Conservation (phyloP, 73 alveolate genomes). For the Stentor roeselii region DNA sequence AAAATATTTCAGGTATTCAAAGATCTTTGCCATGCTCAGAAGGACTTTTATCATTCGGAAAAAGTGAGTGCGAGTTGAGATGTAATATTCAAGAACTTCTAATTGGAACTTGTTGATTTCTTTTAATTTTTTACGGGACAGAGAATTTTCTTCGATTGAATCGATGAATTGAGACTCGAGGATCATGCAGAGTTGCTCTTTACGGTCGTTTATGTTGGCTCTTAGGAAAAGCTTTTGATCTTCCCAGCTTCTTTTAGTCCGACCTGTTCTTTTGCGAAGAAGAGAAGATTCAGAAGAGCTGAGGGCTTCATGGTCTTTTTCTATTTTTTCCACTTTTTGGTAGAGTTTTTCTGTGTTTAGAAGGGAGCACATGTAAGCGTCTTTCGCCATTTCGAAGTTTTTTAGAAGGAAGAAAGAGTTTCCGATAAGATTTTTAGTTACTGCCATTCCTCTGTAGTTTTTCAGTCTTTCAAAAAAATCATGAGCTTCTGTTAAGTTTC, state of each 20-base stretch:
- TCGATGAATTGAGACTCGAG: background rate
- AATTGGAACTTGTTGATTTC: background rate
- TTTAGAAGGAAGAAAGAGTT: background rate
- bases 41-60: background rate
- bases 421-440: conserved; percentile 9
- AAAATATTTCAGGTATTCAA: background rate
- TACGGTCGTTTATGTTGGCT: background rate
- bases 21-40: background rate
- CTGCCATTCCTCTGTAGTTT: conserved; percentile 8
- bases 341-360: background rate
- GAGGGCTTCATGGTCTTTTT: background rate
- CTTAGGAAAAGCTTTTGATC: background rate
- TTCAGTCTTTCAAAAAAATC: conserved; percentile 10
- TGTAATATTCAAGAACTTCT: background rate
- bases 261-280: background rate
- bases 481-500: background rate
- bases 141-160: background rate
- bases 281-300: background rate
- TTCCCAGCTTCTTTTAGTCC: conserved; percentile 8
- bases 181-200: conserved; percentile 5
- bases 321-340: background rate
- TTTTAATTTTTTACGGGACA: background rate
- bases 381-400: background rate
- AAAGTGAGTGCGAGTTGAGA: background rate
- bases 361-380: background rate